Evolutionary conservation across 257 asterid species (phyloP).

Genomic region (Jacaranda copaia): DNA sequence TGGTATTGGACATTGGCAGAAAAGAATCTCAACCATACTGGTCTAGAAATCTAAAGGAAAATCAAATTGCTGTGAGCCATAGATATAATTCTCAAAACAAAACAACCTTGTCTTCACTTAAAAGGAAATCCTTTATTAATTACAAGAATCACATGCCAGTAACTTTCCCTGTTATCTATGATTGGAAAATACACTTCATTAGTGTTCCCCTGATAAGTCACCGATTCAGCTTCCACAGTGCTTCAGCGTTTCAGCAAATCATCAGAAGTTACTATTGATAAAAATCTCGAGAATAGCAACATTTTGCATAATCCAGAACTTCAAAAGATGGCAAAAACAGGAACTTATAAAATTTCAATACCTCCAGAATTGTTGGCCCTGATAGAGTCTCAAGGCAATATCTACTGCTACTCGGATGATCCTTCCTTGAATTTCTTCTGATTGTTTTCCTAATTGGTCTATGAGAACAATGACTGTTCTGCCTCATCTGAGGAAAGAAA

Average conservation of each 20-base stretch:
- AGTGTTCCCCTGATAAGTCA: neutral
- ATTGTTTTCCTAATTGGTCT: constrained; percentile 42
- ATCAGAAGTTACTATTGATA: neutral
- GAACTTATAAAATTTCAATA: constrained; percentile 33
- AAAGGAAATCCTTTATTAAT: neutral
- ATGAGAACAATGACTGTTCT: constrained; percentile 36
- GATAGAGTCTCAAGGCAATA: constrained; percentile 37
- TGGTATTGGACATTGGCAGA: neutral
- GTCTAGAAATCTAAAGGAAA: neutral
- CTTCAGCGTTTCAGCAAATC: constrained; percentile 15
- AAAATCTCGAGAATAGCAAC: neutral
- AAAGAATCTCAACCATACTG: constrained; percentile 6
- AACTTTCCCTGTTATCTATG: neutral
- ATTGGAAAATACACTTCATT: neutral
- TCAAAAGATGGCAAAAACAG: constrained; percentile 10
- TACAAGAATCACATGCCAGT: neutral
- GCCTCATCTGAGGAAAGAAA: constrained; percentile 42
- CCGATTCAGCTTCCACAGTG: neutral
- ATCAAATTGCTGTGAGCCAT: neutral
- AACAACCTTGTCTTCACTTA: constrained; percentile 3
- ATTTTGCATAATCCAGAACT: constrained; percentile 5
- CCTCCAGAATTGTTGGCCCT: constrained; percentile 44
- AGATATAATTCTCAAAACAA: neutral
- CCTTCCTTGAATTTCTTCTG: constrained; percentile 33
- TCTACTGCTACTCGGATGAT: constrained; percentile 43